A percentile compares a stretch with the other conserved stretches of the same genome.
These are phyloP conservation scores for Leavenworthia alabamica DNA, from an alignment of 345 rosid species.

Conservation along the genomic window DNA sequence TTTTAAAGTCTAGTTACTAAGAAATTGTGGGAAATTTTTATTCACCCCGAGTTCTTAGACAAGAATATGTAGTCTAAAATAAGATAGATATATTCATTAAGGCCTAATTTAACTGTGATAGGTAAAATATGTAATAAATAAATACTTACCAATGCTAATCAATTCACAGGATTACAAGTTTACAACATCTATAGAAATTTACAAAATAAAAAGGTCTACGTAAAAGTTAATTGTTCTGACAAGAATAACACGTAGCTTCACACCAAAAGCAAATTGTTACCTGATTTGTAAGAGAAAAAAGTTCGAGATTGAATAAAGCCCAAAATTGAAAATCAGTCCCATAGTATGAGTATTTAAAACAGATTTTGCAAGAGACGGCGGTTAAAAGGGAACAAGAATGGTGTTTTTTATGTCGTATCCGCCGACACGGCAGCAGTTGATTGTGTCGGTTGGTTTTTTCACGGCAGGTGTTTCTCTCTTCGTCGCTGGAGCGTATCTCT, in stretches of 20 bases:
- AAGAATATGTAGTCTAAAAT: slow-evolving; percentile 8
- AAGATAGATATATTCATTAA: slow-evolving; percentile 33
- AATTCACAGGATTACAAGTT: too few relatives aligned
- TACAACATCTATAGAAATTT: slow-evolving; percentile 20
- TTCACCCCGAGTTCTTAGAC: background rate
- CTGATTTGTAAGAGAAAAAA: too few relatives aligned
- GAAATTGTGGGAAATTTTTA: background rate
- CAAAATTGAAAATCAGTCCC: background rate
- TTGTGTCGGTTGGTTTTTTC: slow-evolving; percentile 36
- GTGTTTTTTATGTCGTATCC: slow-evolving; percentile 54
- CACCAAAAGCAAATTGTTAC: slow-evolving; percentile 29
- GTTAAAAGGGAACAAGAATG: slow-evolving; percentile 20
- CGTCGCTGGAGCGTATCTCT: slow-evolving; percentile 53
- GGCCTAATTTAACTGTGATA: slow-evolving; percentile 56
- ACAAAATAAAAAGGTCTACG: slow-evolving; percentile 19
- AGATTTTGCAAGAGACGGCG: background rate
- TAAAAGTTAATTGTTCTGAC: slow-evolving; percentile 18
- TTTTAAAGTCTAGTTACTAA: background rate
- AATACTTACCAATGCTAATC: slow-evolving; percentile 27
- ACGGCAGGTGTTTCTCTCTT: slow-evolving; percentile 45
- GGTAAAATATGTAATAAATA: slow-evolving; percentile 9
- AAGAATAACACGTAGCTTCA: slow-evolving; percentile 26
- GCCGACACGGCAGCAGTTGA: slow-evolving; percentile 57
- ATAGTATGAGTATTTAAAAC: background rate
- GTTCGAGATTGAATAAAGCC: too few relatives aligned